Conservation (phyloP, 2,329 filamentous ascomycete species). For the Penicillium capsulatum region DNA sequence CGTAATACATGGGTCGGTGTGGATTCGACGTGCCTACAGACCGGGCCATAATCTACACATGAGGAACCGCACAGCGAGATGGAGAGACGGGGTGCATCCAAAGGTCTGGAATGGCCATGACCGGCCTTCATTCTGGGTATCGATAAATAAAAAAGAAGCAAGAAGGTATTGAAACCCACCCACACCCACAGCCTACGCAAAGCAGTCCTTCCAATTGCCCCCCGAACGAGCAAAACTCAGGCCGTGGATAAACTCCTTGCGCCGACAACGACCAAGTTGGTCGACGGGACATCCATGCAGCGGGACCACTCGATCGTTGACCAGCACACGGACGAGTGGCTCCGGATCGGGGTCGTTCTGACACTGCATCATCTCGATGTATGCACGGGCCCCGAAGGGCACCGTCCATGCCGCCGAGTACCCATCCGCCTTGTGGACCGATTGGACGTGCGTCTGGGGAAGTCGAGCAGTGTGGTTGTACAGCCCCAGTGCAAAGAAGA, state of each 20-base stretch:
- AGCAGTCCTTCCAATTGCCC: slow-evolving; percentile 69
- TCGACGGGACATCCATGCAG: slow-evolving; percentile 69
- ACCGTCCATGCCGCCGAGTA: slow-evolving; percentile 76
- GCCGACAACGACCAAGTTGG: slow-evolving; percentile 62
- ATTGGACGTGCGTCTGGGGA: slow-evolving; percentile 36
- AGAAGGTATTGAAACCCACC: too few relatives aligned
- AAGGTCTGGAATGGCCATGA: too few relatives aligned
- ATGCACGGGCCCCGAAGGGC: slow-evolving; percentile 74
- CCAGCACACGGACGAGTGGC: slow-evolving; percentile 71
- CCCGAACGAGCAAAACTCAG: slow-evolving; percentile 63
- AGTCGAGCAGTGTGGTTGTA: slow-evolving; percentile 63
- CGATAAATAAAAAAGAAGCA: too few relatives aligned
- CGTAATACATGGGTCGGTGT: too few relatives aligned
- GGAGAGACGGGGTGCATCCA: too few relatives aligned
- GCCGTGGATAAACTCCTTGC: slow-evolving; percentile 68
- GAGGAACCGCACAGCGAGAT: too few relatives aligned
- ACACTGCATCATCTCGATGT: slow-evolving; percentile 83
- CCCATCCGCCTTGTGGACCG: slow-evolving; percentile 48
- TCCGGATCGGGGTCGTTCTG: slow-evolving; percentile 40
- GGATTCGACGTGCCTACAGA: too few relatives aligned
- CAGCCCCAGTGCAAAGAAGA: slow-evolving; percentile 72
- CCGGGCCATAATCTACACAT: too few relatives aligned
- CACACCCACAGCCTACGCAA: slow-evolving; percentile 7
- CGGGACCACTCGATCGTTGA: slow-evolving; percentile 79
- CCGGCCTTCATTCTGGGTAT: too few relatives aligned